Conservation (phyloP, 73 alveolate genomes). For the Loxodes magnus region DNA sequence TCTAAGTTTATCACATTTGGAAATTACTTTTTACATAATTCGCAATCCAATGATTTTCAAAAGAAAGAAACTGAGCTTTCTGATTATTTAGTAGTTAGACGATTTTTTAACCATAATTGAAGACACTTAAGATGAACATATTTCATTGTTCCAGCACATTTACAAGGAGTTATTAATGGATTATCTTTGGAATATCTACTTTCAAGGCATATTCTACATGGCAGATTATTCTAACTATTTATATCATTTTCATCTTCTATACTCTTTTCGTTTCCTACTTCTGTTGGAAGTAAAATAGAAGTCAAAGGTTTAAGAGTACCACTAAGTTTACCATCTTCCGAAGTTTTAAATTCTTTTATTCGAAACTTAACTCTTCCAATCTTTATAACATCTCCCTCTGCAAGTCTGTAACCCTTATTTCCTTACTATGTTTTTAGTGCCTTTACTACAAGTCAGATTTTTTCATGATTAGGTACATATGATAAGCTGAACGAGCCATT, state of each 20-base stretch:
- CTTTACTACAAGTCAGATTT: slow-evolving; percentile 51
- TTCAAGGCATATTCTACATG: slow-evolving; percentile 26
- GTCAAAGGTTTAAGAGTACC: too few relatives aligned
- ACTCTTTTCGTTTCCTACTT: slow-evolving; percentile 49
- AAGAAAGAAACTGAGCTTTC: slow-evolving; percentile 12
- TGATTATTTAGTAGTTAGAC: slow-evolving; percentile 26
- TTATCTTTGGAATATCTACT: slow-evolving; percentile 25
- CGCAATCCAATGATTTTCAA: slow-evolving; percentile 82
- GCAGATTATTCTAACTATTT: background rate
- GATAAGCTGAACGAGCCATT: too few relatives aligned
- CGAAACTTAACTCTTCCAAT: slow-evolving; percentile 51
- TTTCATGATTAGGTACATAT: too few relatives aligned
- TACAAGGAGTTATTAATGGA: slow-evolving; percentile 79
- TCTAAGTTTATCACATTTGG: slow-evolving; percentile 34
- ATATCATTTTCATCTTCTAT: slow-evolving; percentile 47
- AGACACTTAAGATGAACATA: slow-evolving; percentile 71
- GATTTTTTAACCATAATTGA: slow-evolving; percentile 49
- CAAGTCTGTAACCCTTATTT: slow-evolving; percentile 28
- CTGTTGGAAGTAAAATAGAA: too few relatives aligned
- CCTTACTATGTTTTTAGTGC: slow-evolving; percentile 28
- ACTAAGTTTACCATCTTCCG: too few relatives aligned
- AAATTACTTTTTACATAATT: slow-evolving; percentile 68
- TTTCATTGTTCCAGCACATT: slow-evolving; percentile 76
- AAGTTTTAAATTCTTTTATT: slow-evolving; percentile 42
- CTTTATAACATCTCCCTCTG: slow-evolving; percentile 38